Percentiles rank a stretch among this genome's conserved stretches.
phyloP scores from a whole-genome alignment of 768 basidiomycete species.

The Boletus rufocinnamomeus region DNA sequence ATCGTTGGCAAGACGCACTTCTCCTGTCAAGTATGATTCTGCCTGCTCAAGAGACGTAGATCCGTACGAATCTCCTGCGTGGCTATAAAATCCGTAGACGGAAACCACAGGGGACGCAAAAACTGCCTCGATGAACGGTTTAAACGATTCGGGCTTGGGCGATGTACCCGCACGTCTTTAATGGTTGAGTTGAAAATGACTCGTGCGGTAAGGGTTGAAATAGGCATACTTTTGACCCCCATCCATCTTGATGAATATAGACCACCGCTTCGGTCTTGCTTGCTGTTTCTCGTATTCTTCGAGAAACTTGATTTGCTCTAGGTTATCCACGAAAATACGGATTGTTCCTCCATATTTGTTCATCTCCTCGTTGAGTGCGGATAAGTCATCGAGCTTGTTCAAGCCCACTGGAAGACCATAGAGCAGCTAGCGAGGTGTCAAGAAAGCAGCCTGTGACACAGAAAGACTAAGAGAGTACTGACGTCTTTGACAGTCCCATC shows the following conservation, averaged over 20 bases:
- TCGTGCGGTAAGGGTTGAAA: background rate
- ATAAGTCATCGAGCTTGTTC: conserved; percentile 74
- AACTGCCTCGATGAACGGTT: conserved; percentile 52
- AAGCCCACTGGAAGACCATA: conserved; percentile 74
- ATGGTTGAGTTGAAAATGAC: conserved; percentile 15
- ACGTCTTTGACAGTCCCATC: conserved; percentile 82
- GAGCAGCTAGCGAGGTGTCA: conserved; percentile 56
- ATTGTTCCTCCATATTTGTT: conserved; percentile 56
- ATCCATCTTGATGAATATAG: conserved; percentile 79
- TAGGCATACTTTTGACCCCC: conserved; percentile 68
- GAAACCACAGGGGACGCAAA: conserved; percentile 56
- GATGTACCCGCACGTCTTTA: conserved; percentile 73
- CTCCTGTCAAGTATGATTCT: conserved; percentile 61
- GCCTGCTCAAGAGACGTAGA: conserved; percentile 71
- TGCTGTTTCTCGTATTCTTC: conserved; percentile 57
- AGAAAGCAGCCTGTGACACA: conserved; percentile 3
- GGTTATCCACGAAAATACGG: conserved; percentile 74
- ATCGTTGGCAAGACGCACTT: conserved; percentile 68
- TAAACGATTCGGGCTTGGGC: conserved; percentile 54
- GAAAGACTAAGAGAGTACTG: conserved; percentile 29
- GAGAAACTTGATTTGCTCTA: conserved; percentile 66
- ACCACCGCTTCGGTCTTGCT: conserved; percentile 55
- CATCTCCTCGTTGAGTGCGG: conserved; percentile 57
- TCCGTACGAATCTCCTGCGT: conserved; percentile 75
- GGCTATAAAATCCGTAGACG: conserved; percentile 84